These are phyloP conservation scores for Tricholoma saponaceum DNA, from an alignment of 768 basidiomycete genomes.

Conservation along the genomic window DNA sequence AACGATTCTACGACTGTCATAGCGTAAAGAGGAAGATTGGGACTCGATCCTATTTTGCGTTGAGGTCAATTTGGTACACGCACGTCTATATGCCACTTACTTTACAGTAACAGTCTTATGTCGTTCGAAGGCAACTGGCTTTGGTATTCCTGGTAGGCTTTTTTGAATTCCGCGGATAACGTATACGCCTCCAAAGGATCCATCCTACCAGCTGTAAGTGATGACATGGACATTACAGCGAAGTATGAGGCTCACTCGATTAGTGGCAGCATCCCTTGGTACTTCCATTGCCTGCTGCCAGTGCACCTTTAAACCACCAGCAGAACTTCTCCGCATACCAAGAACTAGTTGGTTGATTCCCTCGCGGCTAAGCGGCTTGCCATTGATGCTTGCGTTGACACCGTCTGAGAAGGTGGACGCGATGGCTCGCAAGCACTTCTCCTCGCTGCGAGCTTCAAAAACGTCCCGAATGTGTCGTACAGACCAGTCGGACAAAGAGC, in stretches of 20 bases:
- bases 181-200: conserved; percentile 48
- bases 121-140: conserved; percentile 37
- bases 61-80: background rate
- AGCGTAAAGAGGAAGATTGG: conserved; percentile 25
- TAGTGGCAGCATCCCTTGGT: conserved; percentile 32
- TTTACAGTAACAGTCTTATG: conserved; percentile 49
- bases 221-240: conserved; percentile 3
- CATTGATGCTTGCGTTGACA: conserved; percentile 41
- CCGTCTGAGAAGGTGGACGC: conserved; percentile 40
- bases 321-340: conserved; percentile 35
- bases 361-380: conserved; percentile 31
- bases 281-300: conserved; percentile 46
- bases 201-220: conserved; percentile 31
- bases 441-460: conserved; percentile 47
- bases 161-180: conserved; percentile 45
- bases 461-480: conserved; percentile 41
- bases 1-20: conserved; percentile 48
- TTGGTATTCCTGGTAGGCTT: conserved; percentile 26
- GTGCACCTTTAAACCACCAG: conserved; percentile 39
- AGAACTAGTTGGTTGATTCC: conserved; percentile 40
- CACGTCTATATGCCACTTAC: conserved; percentile 26
- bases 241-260: conserved; percentile 34
- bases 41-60: conserved; percentile 35
- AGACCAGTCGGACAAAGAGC: conserved; percentile 48
- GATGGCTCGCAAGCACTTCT: conserved; percentile 38